Conservation (phyloP, 805 yeast species). For the Tetrapisispora arboricola region DNA sequence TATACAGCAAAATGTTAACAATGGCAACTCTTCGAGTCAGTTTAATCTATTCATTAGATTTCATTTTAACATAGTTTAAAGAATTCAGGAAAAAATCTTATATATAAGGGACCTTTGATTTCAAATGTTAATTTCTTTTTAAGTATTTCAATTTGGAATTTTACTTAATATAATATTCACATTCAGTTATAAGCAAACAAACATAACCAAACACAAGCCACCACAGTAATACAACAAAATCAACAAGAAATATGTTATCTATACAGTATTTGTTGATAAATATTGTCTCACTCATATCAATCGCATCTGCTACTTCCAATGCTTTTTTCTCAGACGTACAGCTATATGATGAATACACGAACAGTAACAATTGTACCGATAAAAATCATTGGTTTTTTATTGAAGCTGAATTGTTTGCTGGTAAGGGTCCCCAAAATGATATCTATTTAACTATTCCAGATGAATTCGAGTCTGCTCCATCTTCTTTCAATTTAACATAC, state of each 20-base stretch:
- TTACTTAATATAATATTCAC: no score
- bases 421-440: slow-evolving; percentile 12
- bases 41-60: no score
- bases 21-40: no score
- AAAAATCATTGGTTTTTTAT: slow-evolving; percentile 22
- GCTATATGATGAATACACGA: slow-evolving; percentile 18
- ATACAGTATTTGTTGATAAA: not conserved
- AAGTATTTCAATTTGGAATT: no score
- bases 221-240: not conserved
- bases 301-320: slow-evolving; percentile 2
- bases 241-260: not conserved
- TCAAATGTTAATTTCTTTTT: no score
- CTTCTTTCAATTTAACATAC: slow-evolving; percentile 11
- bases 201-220: not conserved
- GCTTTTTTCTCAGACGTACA: slow-evolving; percentile 16
- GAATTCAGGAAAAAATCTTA: no score
- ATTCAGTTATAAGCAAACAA: no score
- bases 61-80: no score
- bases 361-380: slow-evolving; percentile 16
- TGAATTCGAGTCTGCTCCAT: slow-evolving; percentile 16
- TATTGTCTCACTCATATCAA: not conserved
- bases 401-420: slow-evolving; percentile 18
- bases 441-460: slow-evolving; percentile 19
- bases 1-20: no score
- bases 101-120: no score